Conservation (phyloP, 768 basidiomycete species). For the Serendipita vermifera region DNA sequence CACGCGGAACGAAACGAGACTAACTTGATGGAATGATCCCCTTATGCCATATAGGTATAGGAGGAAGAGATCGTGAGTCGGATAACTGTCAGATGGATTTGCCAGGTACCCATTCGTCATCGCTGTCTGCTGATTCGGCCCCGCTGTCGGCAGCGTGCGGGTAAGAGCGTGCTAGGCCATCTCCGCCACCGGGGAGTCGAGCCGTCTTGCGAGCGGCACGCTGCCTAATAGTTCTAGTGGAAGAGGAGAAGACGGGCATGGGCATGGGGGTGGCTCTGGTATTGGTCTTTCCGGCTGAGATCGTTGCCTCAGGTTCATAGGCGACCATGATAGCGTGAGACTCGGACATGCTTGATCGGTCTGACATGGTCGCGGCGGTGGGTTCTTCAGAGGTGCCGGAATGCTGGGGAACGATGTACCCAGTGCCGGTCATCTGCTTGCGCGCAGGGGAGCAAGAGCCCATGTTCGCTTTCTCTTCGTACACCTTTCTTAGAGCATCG, state of each 20-base stretch:
- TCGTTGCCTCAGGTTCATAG: conserved; percentile 1
- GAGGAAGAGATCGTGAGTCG: no score
- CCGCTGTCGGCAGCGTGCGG: neutral
- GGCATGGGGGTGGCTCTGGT: no score
- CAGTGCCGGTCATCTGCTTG: conserved; percentile 6
- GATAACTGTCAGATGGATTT: conserved; percentile 6
- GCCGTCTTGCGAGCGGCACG: neutral
- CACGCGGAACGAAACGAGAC: no score
- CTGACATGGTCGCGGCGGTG: no score
- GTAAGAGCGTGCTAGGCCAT: neutral
- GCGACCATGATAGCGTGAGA: no score
- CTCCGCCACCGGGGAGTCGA: neutral
- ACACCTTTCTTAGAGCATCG: conserved; percentile 68
- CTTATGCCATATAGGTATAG: no score
- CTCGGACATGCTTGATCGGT: neutral
- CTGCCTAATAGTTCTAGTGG: neutral
- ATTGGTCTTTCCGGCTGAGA: neutral
- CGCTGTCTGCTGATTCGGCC: neutral
- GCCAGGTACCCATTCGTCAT: conserved; percentile 8
- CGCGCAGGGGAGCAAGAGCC: neutral
- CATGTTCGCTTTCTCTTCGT: no score
- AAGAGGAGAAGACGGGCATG: neutral
- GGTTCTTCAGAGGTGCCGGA: no score
- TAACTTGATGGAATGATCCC: no score
- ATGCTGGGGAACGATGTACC: conserved; percentile 7